Evolutionary conservation across 345 rosid species (phyloP), one percentile per base, ranked within the genome.

Genomic region (Linum trigynum): DNA sequence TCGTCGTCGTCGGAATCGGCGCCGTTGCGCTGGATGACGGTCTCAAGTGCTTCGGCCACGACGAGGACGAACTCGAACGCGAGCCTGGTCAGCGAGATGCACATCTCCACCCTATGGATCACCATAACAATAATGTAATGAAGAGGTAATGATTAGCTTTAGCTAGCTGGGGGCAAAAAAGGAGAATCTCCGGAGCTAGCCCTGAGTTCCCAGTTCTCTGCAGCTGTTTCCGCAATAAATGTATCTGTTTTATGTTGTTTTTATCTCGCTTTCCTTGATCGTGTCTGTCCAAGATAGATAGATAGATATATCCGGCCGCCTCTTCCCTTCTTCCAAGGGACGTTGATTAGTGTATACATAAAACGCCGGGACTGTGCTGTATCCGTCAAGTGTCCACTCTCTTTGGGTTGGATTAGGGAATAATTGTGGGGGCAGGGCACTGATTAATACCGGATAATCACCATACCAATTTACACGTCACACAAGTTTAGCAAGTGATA

Each of bases 41-140:
- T 35, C 58, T 59, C 36, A 40, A 65, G 16, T 7, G 61, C 51
- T 39, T 65, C 61, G 38, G 61, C 53, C 5, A 55, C 61, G 40
- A 38, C 43, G 2, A 65, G 40, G 48, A 65, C 61, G 56, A 65
- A 55, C 53, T 65, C 53, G 10, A 65, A 3, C 16, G 68, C 68
- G 42, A 65, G 40, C 37, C 43, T 65, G 36, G 39, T 15, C 7
- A 65, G 61, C 16, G 48, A 58, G 8, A 65, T 38, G 68, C 68
- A 65, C 68, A 65, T 36, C 68, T 65, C 61, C 68, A 65, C 5
- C n/a, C 59, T 65, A 9, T 51, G 61, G 5, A 65, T 65, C 55
- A 7, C 39, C 5, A 65, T 2, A 6, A 32, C 8, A 35, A 8
- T 9, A 1, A 23, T 1, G 35, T 38, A 42, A 45, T 8, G 39